Evolutionary conservation across 106 monocot species (phyloP).

Genomic region (Platanthera zijinensis): DNA sequence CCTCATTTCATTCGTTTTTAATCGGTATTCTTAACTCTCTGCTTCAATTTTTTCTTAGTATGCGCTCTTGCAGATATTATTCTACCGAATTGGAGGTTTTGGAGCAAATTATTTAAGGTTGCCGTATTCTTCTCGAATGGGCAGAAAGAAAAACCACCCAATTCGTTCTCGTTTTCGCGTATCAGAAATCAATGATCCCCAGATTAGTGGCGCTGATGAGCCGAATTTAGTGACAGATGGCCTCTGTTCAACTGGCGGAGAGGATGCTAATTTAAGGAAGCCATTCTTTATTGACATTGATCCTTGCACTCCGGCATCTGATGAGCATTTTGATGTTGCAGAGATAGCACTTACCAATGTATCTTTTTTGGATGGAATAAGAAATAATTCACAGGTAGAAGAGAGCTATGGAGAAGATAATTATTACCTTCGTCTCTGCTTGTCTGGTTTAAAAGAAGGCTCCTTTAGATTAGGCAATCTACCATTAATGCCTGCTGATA

Average conservation of each 20-base stretch:
- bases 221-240: conserved; percentile 9
- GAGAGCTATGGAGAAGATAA: conserved; percentile 16
- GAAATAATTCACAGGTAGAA: conserved; percentile 19
- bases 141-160: conserved; percentile 72
- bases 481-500: conserved; percentile 50
- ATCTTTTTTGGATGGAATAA: conserved; percentile 30
- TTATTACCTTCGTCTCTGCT: conserved; percentile 44
- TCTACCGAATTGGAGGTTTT: neutral
- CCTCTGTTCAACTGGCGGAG: conserved; percentile 7
- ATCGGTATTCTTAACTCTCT: neutral
- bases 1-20: neutral
- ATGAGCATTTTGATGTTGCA: conserved; percentile 64
- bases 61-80: neutral
- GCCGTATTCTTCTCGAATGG: conserved; percentile 24
- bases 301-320: conserved; percentile 21
- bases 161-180: conserved; percentile 39
- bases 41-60: neutral
- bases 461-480: conserved; percentile 71
- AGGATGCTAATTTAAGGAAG: conserved; percentile 8
- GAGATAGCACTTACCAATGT: conserved; percentile 61
- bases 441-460: conserved; percentile 37
- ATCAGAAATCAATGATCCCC: conserved; percentile 1
- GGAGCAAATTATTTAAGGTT: neutral
- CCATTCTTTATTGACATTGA: conserved; percentile 56
- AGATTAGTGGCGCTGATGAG: neutral